Base-by-base conservation (phyloP, 257 asterid genomes). In the Solanum stenotomum region DNA sequence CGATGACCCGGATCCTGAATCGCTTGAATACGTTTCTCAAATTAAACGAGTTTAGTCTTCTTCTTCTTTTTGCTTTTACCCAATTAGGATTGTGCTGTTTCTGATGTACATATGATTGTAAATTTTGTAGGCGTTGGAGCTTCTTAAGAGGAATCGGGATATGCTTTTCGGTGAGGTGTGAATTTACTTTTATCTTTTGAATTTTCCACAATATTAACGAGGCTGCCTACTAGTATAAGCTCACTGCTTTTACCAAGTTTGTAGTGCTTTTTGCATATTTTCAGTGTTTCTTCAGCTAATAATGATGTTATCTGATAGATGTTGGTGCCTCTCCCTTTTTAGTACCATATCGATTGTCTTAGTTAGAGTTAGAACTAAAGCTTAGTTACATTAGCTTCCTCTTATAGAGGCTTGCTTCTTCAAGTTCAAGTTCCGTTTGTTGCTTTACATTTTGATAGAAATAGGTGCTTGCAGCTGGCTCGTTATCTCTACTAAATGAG, bases 161-260 rank as follows among this genome's bases (percentile, higher is more conserved):
- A 97, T 97, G 98, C 87, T 92, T 37, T 97, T 97, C 90, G 91
- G 95, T 34, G 99, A 97, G 98, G 99, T 96, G 44, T 56, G 88
- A 3, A 38, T 7, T 67, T 72, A 10, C 49, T 37, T 72, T 15
- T 11, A 3, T 23, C 46, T n/a, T 37, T 40, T 42, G 37, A 13
- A 42, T 25, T 78, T 78, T 25, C 37, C n/a, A 25, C 63, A 56
- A 52, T 52, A 52, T 52, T 52, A 52, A 18, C 63, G 63, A 56
- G n/a, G 63, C 63, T 56, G 63, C 23, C 63, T 52, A 52, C n/a
- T 18, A 6, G 4, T 56, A 18, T 2, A 56, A 56, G 63, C 63
- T 56, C 63, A 56, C 63, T 2, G 63, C 63, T 6, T 46, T 46
- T 56, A 6, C 63, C 63, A 56, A 6, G 23, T 56, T 18, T 52